phyloP scores from a whole-genome alignment of 164 flowering plant species.

The Piper betle region DNA sequence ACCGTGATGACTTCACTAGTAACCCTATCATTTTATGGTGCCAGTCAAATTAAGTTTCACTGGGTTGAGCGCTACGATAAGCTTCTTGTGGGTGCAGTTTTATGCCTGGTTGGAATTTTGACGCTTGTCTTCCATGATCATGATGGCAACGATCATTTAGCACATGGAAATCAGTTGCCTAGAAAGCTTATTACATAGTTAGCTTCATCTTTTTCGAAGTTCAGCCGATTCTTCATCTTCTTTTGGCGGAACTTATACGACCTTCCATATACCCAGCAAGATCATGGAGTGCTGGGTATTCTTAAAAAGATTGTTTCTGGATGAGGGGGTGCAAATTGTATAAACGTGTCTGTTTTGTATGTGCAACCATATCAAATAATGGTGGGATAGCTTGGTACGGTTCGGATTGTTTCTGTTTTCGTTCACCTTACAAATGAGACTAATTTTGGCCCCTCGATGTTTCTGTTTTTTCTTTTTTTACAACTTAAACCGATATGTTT shows the following conservation, averaged over 20 bases:
- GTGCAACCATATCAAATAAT: too few species aligned
- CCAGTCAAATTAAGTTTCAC: constrained; percentile 94
- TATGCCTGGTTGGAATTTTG: constrained; percentile 82
- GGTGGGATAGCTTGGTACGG: too few species aligned
- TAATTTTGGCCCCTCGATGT: too few species aligned
- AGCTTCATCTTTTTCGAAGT: neutral
- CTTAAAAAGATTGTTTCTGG: neutral
- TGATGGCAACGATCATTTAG: constrained; percentile 21
- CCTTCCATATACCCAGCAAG: neutral
- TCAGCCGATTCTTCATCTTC: neutral
- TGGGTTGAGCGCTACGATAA: constrained; percentile 97
- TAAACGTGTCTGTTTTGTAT: too few species aligned
- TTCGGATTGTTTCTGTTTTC: too few species aligned
- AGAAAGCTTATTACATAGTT: constrained; percentile 34
- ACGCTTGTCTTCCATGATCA: constrained; percentile 86
- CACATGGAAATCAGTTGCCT: constrained; percentile 29
- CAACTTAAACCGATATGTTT: too few species aligned
- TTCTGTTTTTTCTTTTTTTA: too few species aligned
- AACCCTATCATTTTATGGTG: constrained; percentile 94
- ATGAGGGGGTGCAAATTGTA: neutral
- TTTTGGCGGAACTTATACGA: neutral
- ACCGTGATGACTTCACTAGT: constrained; percentile 94
- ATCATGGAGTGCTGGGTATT: neutral
- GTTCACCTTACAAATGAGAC: too few species aligned
- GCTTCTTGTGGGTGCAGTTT: constrained; percentile 87